Evolutionary conservation across 225 moss, liverwort and hornwort genomes (phyloP).

Genomic region (Thuidium tamariscinum): DNA sequence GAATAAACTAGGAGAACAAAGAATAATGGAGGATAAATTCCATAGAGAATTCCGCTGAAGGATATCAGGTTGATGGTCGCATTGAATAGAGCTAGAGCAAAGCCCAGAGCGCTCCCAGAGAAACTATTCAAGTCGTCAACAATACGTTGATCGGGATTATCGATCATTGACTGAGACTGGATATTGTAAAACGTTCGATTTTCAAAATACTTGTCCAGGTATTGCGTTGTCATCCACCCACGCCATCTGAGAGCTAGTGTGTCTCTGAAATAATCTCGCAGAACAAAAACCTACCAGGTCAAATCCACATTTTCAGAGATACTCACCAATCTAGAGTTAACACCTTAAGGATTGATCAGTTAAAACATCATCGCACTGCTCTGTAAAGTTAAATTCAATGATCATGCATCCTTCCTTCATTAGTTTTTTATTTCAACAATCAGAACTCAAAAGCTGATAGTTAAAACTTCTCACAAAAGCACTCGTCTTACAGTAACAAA

Average conservation of each 20-base stretch:
- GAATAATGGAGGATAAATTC: constrained; percentile 92
- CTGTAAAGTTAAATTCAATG: background rate
- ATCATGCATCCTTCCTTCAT: background rate
- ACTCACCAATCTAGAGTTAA: background rate
- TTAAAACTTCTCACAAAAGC: background rate
- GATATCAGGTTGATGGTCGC: constrained; percentile 76
- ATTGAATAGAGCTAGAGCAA: constrained; percentile 83
- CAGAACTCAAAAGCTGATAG: background rate
- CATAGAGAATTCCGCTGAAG: constrained; percentile 89
- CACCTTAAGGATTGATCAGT: background rate
- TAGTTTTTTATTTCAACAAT: background rate
- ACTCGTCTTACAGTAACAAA: background rate
- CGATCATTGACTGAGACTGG: constrained; percentile 86
- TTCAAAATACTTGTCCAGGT: constrained; percentile 71
- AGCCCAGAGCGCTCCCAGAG: constrained; percentile 67
- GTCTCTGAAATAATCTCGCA: constrained; percentile 92
- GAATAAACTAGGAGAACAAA: constrained; percentile 80
- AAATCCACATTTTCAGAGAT: constrained; percentile 38
- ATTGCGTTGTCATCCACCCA: constrained; percentile 89
- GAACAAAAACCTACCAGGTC: constrained; percentile 86
- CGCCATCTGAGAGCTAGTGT: constrained; percentile 86
- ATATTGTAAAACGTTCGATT: constrained; percentile 83
- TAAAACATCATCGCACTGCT: background rate
- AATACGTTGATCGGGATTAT: constrained; percentile 96
- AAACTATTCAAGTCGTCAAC: constrained; percentile 82